Evolutionary conservation across 176 grass and related monocot genomes (phyloP).

Genomic region (Carex scoparia): DNA sequence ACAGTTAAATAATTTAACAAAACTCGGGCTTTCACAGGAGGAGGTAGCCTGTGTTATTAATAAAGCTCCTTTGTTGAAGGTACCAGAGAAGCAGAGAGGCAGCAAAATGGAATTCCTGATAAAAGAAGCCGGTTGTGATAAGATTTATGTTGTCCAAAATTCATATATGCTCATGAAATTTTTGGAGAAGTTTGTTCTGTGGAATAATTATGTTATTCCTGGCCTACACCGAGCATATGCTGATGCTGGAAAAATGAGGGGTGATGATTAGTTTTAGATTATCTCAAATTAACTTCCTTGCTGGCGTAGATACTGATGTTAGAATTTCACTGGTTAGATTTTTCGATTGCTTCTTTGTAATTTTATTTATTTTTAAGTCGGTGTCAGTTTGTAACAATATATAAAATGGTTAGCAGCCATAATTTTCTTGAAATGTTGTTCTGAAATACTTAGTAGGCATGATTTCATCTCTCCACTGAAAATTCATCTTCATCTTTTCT

Average conservation of each 20-base stretch:
- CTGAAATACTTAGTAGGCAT: not conserved
- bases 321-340: not conserved
- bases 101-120: not conserved
- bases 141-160: slow-evolving; percentile 18
- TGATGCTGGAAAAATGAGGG: not conserved
- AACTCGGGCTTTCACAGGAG: slow-evolving; percentile 31
- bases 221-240: not conserved
- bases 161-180: not conserved
- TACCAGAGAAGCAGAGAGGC: not conserved
- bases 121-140: slow-evolving; percentile 26
- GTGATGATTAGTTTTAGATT: not conserved
- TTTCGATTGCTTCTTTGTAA: too few relatives aligned
- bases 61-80: not conserved
- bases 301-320: too few relatives aligned
- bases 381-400: not conserved
- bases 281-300: too few relatives aligned
- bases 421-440: not conserved
- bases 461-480: not conserved
- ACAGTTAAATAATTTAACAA: slow-evolving; percentile 32
- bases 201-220: not conserved
- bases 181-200: not conserved
- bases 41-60: not conserved
- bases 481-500: not conserved
- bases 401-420: not conserved
- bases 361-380: not conserved